phyloP scores from a whole-genome alignment of 495 filamentous ascomycete species.

The Penicillium atrosanguineum region DNA sequence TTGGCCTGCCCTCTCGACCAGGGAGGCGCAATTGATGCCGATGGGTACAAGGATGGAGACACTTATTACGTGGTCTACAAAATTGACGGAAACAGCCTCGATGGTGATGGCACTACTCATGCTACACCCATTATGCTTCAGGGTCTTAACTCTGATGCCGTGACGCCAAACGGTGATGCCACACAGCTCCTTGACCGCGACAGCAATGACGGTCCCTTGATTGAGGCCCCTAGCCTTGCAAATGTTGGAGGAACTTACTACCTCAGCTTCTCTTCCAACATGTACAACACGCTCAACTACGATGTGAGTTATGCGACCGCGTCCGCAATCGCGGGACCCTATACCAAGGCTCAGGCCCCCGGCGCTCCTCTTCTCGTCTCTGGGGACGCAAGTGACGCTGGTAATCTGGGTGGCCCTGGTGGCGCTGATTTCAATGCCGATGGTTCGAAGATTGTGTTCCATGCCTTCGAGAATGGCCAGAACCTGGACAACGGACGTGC shows the following conservation, averaged over 20 bases:
- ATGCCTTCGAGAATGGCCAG: conserved; percentile 30
- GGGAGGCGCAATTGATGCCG: conserved; percentile 42
- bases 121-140: conserved; percentile 57
- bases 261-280: conserved; percentile 57
- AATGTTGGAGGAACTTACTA: conserved; percentile 49
- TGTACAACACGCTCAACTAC: conserved; percentile 47
- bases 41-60: conserved; percentile 34
- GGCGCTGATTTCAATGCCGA: conserved; percentile 41
- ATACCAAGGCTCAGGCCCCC: conserved; percentile 31
- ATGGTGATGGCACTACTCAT: conserved; percentile 44
- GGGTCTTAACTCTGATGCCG: conserved; percentile 46
- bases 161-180: conserved; percentile 41
- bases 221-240: conserved; percentile 56
- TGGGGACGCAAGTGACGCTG: conserved; percentile 32
- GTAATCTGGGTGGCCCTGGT: conserved; percentile 45
- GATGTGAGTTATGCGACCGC: conserved; percentile 53
- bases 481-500: conserved; percentile 17
- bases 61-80: conserved; percentile 46
- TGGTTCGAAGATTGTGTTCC: conserved; percentile 44
- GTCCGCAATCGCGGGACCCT: conserved; percentile 41
- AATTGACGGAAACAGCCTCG: conserved; percentile 54
- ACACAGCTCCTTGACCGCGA: conserved; percentile 49
- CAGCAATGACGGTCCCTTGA: conserved; percentile 48
- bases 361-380: conserved; percentile 37
- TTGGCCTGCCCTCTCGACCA: conserved; percentile 34